phyloP scores from a whole-genome alignment of 139 green algal genomes.

The Asterochloris sp. region DNA sequence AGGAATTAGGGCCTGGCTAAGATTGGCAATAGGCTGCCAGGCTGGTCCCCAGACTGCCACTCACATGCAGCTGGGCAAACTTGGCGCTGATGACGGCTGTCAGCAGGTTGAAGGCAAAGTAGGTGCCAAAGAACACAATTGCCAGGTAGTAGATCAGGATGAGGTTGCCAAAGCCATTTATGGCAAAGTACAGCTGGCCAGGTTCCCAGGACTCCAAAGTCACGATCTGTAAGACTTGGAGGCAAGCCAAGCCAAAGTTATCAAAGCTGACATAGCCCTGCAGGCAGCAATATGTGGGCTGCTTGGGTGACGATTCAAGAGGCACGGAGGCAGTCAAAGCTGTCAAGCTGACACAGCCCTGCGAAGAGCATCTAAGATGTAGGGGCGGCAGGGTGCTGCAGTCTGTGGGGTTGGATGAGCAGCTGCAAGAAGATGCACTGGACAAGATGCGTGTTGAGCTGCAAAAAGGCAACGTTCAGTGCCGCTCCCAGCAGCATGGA shows the following conservation, averaged over 20 bases:
- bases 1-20: too few relatives aligned
- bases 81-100: slow-evolving; percentile 56
- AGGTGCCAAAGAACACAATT: slow-evolving; percentile 69
- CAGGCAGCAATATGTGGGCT: background rate
- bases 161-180: slow-evolving; percentile 28
- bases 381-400: too few relatives aligned
- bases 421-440: too few relatives aligned
- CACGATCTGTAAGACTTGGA: slow-evolving; percentile 79
- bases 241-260: slow-evolving; percentile 65
- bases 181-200: slow-evolving; percentile 54
- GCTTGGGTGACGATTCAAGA: too few relatives aligned
- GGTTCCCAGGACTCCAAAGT: slow-evolving; percentile 52
- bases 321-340: too few relatives aligned
- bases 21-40: too few relatives aligned
- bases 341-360: too few relatives aligned
- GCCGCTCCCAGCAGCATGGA: too few relatives aligned
- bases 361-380: too few relatives aligned
- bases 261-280: slow-evolving; percentile 64
- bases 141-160: slow-evolving; percentile 67
- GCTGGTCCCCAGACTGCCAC: background rate
- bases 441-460: too few relatives aligned
- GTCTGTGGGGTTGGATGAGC: too few relatives aligned
- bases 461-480: too few relatives aligned
- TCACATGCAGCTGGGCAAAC: slow-evolving; percentile 40
- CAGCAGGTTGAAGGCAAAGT: slow-evolving; percentile 73